Conservation (phyloP, 2,329 filamentous ascomycete species). For the Didymella glomerata region DNA sequence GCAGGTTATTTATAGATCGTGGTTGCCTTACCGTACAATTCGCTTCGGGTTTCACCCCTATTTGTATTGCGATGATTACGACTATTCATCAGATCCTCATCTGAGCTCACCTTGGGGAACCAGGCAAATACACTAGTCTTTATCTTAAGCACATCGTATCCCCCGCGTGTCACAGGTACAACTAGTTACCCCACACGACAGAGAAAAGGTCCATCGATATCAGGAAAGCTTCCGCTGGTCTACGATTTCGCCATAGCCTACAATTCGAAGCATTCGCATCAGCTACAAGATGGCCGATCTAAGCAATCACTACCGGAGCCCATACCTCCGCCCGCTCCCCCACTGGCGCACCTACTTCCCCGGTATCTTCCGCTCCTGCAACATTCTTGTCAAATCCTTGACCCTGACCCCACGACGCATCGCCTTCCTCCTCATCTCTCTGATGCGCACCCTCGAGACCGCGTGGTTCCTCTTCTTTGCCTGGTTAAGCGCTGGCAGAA, state of each 20-base stretch:
- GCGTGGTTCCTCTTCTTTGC: neutral
- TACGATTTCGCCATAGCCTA: neutral
- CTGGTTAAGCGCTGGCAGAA: neutral
- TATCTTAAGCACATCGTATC: too few species aligned
- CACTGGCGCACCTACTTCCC: slow-evolving; percentile 9
- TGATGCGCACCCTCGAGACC: neutral
- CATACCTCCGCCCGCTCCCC: neutral
- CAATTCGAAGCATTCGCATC: neutral
- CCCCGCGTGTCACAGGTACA: too few species aligned
- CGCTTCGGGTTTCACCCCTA: neutral
- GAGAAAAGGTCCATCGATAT: too few species aligned
- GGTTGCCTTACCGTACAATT: neutral
- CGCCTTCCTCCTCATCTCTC: neutral
- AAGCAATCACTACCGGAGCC: neutral
- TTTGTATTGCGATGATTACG: too few species aligned
- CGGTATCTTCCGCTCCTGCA: neutral
- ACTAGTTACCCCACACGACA: too few species aligned
- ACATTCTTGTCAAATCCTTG: neutral
- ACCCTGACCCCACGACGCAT: neutral
- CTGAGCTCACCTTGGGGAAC: too few species aligned
- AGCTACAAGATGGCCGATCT: neutral
- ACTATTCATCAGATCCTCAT: too few species aligned
- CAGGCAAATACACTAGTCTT: too few species aligned
- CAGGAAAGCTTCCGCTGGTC: too few species aligned
- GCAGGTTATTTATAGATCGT: neutral